phyloP scores from a whole-genome alignment of 345 rosid species.

The Heritiera fomes region DNA sequence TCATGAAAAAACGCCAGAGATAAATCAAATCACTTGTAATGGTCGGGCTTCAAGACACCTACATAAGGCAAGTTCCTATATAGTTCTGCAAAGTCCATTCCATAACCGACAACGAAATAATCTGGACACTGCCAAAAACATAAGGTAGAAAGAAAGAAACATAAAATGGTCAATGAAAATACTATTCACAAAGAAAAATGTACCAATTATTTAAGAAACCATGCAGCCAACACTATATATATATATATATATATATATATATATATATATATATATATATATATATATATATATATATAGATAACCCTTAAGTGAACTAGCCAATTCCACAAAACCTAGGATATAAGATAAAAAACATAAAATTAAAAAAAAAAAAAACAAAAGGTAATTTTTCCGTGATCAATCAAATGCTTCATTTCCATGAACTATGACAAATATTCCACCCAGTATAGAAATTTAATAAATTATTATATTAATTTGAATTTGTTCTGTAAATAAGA shows the following conservation, averaged over 20 bases:
- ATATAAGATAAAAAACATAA: background rate
- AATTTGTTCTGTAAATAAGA: background rate
- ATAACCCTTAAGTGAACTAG: background rate
- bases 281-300: no score
- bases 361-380: background rate
- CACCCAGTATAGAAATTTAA: background rate
- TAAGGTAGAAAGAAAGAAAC: conserved; percentile 8
- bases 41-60: conserved; percentile 78
- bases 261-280: background rate
- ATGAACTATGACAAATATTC: background rate
- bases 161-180: background rate
- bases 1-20: background rate
- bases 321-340: background rate
- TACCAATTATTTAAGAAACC: background rate
- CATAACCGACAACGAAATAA: conserved; percentile 83
- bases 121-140: conserved; percentile 75
- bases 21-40: conserved; percentile 41
- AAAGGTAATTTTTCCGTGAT: background rate
- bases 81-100: conserved; percentile 90
- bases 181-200: background rate
- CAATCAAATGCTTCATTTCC: conserved; percentile 1
- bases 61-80: conserved; percentile 86
- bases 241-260: no score
- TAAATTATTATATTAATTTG: background rate
- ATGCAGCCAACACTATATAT: background rate